Percentiles rank a stretch among this genome's conserved stretches.
phyloP scores from a whole-genome alignment of 2,329 filamentous ascomycete genomes.

The Phialocephala sp. region DNA sequence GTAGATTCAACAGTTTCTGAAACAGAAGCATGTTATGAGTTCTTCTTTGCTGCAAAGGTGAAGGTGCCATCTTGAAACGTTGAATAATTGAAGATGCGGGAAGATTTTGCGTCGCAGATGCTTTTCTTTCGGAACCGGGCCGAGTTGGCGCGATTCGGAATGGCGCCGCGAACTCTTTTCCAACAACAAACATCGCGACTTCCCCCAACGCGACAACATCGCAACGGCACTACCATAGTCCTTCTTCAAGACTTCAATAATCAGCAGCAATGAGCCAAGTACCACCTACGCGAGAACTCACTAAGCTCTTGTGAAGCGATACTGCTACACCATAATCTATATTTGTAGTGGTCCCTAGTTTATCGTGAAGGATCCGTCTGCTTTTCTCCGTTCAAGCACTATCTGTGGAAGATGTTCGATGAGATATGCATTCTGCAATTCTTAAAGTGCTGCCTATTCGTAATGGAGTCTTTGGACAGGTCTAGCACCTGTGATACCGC shows the following conservation, averaged over 20 bases:
- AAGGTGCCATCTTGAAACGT: constrained; percentile 56
- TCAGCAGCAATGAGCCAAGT: too few species aligned
- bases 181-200: background rate
- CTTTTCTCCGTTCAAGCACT: too few species aligned
- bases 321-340: too few species aligned
- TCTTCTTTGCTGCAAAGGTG: constrained; percentile 69
- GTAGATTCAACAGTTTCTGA: constrained; percentile 78
- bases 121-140: background rate
- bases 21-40: constrained; percentile 86
- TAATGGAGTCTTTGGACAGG: too few species aligned
- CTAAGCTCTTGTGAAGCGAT: too few species aligned
- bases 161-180: background rate
- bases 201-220: background rate
- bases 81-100: constrained; percentile 3
- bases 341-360: too few species aligned
- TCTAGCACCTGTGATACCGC: background rate
- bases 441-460: too few species aligned
- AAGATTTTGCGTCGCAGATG: background rate
- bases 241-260: too few species aligned
- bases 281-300: too few species aligned
- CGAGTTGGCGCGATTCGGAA: background rate
- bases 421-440: too few species aligned
- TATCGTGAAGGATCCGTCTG: too few species aligned
- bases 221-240: background rate
- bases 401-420: too few species aligned